phyloP scores from a whole-genome alignment of 768 basidiomycete genomes.

The Termitomyces sp. region DNA sequence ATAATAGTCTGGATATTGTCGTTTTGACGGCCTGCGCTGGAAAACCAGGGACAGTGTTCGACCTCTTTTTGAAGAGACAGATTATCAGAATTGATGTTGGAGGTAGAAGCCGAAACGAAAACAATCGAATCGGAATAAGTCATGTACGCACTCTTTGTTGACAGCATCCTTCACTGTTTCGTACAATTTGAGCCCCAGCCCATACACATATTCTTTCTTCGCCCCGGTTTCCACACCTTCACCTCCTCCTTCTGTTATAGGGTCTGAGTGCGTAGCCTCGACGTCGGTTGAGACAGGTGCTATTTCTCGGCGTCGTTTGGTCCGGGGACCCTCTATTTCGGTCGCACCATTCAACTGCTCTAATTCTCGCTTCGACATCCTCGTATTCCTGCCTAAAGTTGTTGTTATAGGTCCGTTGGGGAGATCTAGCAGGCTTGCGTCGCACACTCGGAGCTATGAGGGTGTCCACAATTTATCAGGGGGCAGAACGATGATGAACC shows the following conservation, averaged over 20 bases:
- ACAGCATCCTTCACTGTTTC: constrained; percentile 75
- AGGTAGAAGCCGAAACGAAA: constrained; percentile 21
- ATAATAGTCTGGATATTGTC: constrained; percentile 86
- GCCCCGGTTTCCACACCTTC: constrained; percentile 15
- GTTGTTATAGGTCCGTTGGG: constrained; percentile 4
- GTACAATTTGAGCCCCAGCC: constrained; percentile 70
- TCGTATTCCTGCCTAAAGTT: not conserved
- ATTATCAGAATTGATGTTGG: constrained; percentile 22
- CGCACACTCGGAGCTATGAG: constrained; percentile 1
- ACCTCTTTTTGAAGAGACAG: constrained; percentile 41
- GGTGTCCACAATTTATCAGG: constrained; percentile 12
- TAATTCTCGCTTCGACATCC: constrained; percentile 38
- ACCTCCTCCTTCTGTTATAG: constrained; percentile 17
- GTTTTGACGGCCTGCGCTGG: constrained; percentile 62
- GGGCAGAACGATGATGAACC: constrained; percentile 10
- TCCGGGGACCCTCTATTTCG: constrained; percentile 33
- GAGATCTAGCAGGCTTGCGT: constrained; percentile 2
- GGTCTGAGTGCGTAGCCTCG: constrained; percentile 31
- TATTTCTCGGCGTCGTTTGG: constrained; percentile 38
- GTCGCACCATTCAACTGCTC: constrained; percentile 26
- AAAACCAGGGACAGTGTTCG: constrained; percentile 60
- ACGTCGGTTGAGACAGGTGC: constrained; percentile 33
- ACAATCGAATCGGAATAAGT: constrained; percentile 38
- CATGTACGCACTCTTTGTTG: constrained; percentile 81
- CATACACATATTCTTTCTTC: constrained; percentile 42